Evolutionary conservation across 208 protist genomes (phyloP).

Genomic region (Leishmania major): DNA sequence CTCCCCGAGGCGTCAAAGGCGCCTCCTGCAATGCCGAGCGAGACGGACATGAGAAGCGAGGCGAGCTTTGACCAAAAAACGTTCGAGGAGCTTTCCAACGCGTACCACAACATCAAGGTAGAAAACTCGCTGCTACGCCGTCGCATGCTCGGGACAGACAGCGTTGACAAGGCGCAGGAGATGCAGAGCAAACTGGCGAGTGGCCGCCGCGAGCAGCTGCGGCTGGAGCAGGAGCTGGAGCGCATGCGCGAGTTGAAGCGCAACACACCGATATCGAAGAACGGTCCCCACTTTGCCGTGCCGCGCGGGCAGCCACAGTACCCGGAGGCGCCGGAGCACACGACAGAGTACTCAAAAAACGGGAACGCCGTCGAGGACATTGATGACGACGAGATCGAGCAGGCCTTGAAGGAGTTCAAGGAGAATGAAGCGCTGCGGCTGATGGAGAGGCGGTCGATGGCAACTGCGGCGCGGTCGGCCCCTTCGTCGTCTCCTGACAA

Average conservation of each 20-base stretch:
- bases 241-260: conserved; percentile 52
- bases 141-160: conserved; percentile 71
- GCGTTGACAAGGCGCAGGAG: conserved; percentile 58
- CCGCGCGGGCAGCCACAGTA: conserved; percentile 36
- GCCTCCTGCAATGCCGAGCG: neutral
- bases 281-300: conserved; percentile 19
- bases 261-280: conserved; percentile 12
- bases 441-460: conserved; percentile 6
- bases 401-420: conserved; percentile 42
- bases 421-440: conserved; percentile 26
- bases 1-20: neutral
- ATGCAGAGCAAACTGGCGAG: conserved; percentile 63
- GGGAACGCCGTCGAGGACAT: conserved; percentile 38
- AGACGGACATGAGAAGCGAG: conserved; percentile 15
- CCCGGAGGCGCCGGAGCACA: conserved; percentile 50
- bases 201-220: conserved; percentile 52
- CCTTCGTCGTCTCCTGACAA: neutral
- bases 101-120: conserved; percentile 87
- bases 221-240: conserved; percentile 63
- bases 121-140: conserved; percentile 83
- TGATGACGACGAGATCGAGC: conserved; percentile 51
- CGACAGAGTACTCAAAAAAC: conserved; percentile 45
- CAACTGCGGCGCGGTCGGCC: neutral
- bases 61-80: conserved; percentile 42
- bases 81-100: conserved; percentile 70